phyloP scores from a whole-genome alignment of 202 grass and related monocot genomes.

The Brachypodium distachyon region DNA sequence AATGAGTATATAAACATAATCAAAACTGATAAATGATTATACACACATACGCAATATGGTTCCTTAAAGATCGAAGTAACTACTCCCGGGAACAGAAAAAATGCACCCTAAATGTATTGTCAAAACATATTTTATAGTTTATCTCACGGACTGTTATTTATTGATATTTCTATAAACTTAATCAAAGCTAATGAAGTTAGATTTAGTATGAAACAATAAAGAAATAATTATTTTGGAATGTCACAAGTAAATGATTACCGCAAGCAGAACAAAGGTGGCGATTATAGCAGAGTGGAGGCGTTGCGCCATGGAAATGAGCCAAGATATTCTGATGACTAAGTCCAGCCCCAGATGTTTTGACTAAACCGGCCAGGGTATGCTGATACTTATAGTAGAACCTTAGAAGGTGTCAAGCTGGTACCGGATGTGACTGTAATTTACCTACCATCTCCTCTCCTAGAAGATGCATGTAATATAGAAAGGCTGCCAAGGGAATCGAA shows the following conservation, averaged over 20 bases:
- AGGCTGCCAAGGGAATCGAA: not conserved
- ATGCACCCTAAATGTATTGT: not conserved
- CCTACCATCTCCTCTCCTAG: not conserved
- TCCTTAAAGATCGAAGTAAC: not conserved
- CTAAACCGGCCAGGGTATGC: not conserved
- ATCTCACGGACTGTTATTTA: not conserved
- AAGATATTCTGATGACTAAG: not conserved
- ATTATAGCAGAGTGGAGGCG: not conserved
- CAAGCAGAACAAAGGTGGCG: not conserved
- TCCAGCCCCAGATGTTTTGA: not conserved
- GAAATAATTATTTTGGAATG: not conserved
- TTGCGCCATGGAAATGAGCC: not conserved
- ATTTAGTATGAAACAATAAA: not conserved
- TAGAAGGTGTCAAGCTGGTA: not conserved
- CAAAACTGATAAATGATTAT: not conserved
- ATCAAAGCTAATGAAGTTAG: not conserved
- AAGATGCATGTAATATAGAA: not conserved
- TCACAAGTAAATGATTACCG: not conserved
- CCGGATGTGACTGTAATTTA: not conserved
- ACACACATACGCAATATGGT: not conserved
- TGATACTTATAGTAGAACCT: constrained; percentile 11
- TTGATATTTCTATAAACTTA: not conserved
- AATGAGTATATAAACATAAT: not conserved
- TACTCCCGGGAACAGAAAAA: not conserved
- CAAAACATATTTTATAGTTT: not conserved